Evolutionary conservation across 208 protist genomes (phyloP).

Genomic region (Balamuthia mandrillaris): DNA sequence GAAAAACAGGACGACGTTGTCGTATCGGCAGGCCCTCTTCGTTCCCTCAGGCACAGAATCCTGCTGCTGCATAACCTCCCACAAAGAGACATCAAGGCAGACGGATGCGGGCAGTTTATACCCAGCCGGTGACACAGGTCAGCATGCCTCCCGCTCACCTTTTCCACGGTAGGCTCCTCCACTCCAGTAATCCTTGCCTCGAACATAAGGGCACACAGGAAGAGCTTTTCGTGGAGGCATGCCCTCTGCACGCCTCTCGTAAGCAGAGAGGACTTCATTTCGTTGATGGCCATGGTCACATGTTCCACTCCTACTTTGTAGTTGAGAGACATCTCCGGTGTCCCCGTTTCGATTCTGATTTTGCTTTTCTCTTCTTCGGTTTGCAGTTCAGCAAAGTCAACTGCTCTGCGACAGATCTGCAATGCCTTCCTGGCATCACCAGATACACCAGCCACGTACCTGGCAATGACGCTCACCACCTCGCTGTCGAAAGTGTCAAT

Average conservation of each 20-base stretch:
- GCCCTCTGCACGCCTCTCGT: background rate
- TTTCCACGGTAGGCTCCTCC: too few species aligned
- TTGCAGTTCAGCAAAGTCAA: slow-evolving; percentile 35
- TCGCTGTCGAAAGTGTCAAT: slow-evolving; percentile 57
- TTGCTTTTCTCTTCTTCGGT: background rate
- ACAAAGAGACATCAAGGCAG: too few species aligned
- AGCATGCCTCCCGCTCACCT: too few species aligned
- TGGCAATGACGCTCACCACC: slow-evolving; percentile 33
- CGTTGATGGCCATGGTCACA: slow-evolving; percentile 19
- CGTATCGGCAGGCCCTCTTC: too few species aligned
- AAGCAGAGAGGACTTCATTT: slow-evolving; percentile 1
- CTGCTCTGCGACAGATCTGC: slow-evolving; percentile 61
- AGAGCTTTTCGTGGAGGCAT: slow-evolving; percentile 12
- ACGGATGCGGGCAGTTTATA: too few species aligned
- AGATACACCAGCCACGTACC: slow-evolving; percentile 55
- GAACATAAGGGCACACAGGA: slow-evolving; percentile 20
- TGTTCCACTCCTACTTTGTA: slow-evolving; percentile 10
- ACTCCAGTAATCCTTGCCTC: too few species aligned
- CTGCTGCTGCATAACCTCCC: too few species aligned
- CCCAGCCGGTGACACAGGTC: too few species aligned
- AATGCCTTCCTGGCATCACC: slow-evolving; percentile 68
- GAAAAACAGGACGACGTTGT: too few species aligned
- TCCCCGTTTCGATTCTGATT: too few species aligned
- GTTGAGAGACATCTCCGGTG: too few species aligned
- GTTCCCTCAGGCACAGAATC: too few species aligned